phyloP scores from a whole-genome alignment of 768 basidiomycete species.

The Mycena olivaceomarginata region DNA sequence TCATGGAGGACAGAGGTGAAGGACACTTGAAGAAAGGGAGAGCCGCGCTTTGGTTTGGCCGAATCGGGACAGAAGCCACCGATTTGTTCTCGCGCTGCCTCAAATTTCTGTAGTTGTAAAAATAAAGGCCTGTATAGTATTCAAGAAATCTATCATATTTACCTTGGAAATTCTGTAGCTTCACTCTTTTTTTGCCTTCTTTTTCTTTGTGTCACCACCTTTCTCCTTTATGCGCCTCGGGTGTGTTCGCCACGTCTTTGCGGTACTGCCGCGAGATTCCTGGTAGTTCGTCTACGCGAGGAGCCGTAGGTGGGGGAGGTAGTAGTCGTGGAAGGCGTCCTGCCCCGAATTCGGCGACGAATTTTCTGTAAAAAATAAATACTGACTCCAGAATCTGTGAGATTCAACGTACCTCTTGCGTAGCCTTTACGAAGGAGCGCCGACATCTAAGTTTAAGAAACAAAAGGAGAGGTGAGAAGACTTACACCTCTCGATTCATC shows the following conservation, averaged over 20 bases:
- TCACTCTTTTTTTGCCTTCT: background rate
- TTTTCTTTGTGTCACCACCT: background rate
- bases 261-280: conserved; percentile 3
- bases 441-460: no score
- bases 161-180: background rate
- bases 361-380: no score
- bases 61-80: background rate
- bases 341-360: background rate
- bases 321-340: background rate
- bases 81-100: background rate
- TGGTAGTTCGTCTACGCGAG: background rate
- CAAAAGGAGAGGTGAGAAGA: no score
- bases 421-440: no score
- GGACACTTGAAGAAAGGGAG: background rate
- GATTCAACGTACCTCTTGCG: no score
- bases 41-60: background rate
- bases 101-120: background rate
- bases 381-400: no score
- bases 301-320: background rate
- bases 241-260: background rate
- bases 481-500: no score
- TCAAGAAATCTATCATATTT: background rate
- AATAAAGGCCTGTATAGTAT: background rate
- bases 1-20: no score
- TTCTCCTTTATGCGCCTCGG: background rate